phyloP scores from a whole-genome alignment of 2,329 filamentous ascomycete genomes.

The Botryotinia globosa region DNA sequence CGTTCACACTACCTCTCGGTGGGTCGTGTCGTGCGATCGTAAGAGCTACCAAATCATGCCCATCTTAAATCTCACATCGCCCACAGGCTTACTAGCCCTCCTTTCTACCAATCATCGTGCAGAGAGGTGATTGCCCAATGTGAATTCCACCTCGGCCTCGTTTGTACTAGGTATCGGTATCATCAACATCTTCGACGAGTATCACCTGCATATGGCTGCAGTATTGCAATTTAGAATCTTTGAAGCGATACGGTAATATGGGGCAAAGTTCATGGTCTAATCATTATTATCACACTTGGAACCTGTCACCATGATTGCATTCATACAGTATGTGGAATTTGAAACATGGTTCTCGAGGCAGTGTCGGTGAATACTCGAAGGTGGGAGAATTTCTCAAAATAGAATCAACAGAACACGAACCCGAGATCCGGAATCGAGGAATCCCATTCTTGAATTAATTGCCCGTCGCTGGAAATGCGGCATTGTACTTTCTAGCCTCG shows the following conservation, averaged over 20 bases:
- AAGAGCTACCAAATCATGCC: background rate
- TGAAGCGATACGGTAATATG: background rate
- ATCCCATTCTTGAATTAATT: background rate
- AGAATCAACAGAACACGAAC: conserved; percentile 2
- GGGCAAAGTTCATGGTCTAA: background rate
- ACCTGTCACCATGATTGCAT: background rate
- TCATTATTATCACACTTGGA: background rate
- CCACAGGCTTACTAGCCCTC: background rate
- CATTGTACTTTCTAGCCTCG: conserved; percentile 4
- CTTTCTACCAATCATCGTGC: conserved; percentile 14
- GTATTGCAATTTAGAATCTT: background rate
- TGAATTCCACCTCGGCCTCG: background rate
- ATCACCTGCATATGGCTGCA: background rate
- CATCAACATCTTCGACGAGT: background rate
- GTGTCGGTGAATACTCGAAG: conserved; percentile 13
- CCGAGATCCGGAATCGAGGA: conserved; percentile 8
- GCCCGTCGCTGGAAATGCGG: conserved; percentile 4
- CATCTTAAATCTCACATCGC: conserved; percentile 2
- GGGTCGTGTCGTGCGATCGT: background rate
- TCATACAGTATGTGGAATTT: background rate
- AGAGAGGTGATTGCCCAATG: background rate
- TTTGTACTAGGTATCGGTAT: background rate
- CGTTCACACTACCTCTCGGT: background rate
- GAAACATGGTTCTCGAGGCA: conserved; percentile 17
- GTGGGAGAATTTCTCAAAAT: conserved; percentile 16